A percentile compares a stretch with the other conserved stretches of the same genome.
These are phyloP conservation scores for Monosporascus sp. DNA, from an alignment of 2,329 filamentous ascomycete species.

Conservation along the genomic window DNA sequence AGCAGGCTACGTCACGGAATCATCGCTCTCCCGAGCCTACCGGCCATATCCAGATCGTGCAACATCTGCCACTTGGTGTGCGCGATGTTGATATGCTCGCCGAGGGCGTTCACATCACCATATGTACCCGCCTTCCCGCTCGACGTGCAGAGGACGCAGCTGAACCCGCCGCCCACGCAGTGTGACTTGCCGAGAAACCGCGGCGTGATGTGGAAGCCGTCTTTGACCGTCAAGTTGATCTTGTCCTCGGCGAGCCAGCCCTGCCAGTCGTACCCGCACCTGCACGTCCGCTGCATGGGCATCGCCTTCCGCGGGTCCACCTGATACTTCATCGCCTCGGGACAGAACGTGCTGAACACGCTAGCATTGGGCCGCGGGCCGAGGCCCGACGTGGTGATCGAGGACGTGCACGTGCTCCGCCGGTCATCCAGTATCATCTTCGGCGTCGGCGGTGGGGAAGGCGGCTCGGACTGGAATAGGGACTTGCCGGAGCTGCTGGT, in stretches of 20 bases:
- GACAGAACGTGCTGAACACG: slow-evolving; percentile 36
- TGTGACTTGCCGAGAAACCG: slow-evolving; percentile 39
- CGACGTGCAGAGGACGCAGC: slow-evolving; percentile 36
- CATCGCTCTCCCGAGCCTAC: slow-evolving; percentile 2
- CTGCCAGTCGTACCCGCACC: slow-evolving; percentile 33
- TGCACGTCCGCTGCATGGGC: slow-evolving; percentile 22
- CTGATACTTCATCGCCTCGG: slow-evolving; percentile 35
- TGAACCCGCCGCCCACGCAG: slow-evolving; percentile 27
- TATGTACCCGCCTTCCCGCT: slow-evolving; percentile 31
- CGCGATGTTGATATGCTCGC: slow-evolving; percentile 30
- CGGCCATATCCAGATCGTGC: slow-evolving; percentile 31
- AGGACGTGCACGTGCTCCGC: slow-evolving; percentile 13
- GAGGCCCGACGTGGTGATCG: slow-evolving; percentile 2
- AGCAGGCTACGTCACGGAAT: not conserved
- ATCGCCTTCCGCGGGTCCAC: slow-evolving; percentile 28
- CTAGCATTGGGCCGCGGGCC: slow-evolving; percentile 28
- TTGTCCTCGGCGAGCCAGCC: slow-evolving; percentile 9
- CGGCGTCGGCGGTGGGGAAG: slow-evolving; percentile 28
- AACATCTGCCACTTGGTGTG: slow-evolving; percentile 40
- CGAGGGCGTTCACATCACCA: slow-evolving; percentile 24
- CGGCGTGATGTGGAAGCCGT: slow-evolving; percentile 34
- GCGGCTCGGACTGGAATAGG: slow-evolving; percentile 22
- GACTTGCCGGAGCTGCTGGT: slow-evolving; percentile 20
- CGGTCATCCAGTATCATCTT: slow-evolving; percentile 17
- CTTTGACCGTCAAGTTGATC: slow-evolving; percentile 25